These are phyloP conservation scores for Fusarium agapanthi DNA, from an alignment of 2,329 filamentous ascomycete genomes.

Conservation along the genomic window DNA sequence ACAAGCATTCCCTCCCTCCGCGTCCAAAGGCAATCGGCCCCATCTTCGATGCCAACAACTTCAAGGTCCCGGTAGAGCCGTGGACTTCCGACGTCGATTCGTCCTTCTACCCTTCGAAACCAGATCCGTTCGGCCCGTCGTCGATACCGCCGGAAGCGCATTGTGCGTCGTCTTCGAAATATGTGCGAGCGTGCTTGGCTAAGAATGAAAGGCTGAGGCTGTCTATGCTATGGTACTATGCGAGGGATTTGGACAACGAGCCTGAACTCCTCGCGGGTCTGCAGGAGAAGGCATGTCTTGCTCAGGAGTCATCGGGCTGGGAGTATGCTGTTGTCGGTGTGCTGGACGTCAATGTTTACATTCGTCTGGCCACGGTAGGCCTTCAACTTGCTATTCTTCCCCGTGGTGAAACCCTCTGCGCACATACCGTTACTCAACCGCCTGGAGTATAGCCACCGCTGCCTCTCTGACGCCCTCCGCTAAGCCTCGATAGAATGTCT, in stretches of 20 bases:
- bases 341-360: slow-evolving; percentile 53
- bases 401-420: slow-evolving; percentile 55
- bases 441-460: slow-evolving; percentile 36
- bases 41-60: slow-evolving; percentile 29
- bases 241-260: slow-evolving; percentile 50
- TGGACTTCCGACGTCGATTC: slow-evolving; percentile 13
- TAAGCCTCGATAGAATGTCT: slow-evolving; percentile 45
- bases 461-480: background rate
- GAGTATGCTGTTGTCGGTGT: slow-evolving; percentile 57
- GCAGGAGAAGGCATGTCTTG: slow-evolving; percentile 53
- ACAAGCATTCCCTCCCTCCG: background rate
- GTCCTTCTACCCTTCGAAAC: slow-evolving; percentile 8
- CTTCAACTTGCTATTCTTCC: slow-evolving; percentile 53
- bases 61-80: slow-evolving; percentile 15
- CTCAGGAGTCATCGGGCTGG: slow-evolving; percentile 54
- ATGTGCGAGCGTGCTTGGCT: slow-evolving; percentile 38
- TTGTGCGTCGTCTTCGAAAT: slow-evolving; percentile 7
- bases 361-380: slow-evolving; percentile 53
- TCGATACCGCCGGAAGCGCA: slow-evolving; percentile 14
- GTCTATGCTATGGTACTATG: slow-evolving; percentile 56
- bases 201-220: slow-evolving; percentile 44
- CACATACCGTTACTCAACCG: slow-evolving; percentile 53
- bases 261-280: slow-evolving; percentile 51
- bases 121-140: slow-evolving; percentile 11
- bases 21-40: slow-evolving; percentile 31